A percentile compares a stretch with the other conserved stretches of the same genome.
These are phyloP conservation scores for Citrus sinensis DNA, from an alignment of 345 rosid genomes.

Conservation along the genomic window DNA sequence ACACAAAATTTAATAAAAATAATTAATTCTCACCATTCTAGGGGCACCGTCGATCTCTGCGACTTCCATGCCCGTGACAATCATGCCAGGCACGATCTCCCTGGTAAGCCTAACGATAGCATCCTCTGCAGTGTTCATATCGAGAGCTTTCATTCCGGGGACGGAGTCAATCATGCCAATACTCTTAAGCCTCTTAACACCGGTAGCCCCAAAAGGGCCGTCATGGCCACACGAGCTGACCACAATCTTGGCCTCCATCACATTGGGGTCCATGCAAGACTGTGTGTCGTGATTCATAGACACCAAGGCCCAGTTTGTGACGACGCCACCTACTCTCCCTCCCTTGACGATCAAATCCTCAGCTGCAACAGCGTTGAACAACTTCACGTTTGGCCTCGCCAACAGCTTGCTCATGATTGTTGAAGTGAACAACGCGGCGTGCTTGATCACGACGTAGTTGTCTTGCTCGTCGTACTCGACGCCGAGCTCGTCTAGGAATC, in stretches of 20 bases:
- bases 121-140: slow-evolving; percentile 40
- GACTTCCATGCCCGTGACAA: slow-evolving; percentile 40
- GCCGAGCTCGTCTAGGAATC: slow-evolving; percentile 25
- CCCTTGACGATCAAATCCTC: slow-evolving; percentile 42
- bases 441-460: slow-evolving; percentile 40
- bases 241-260: slow-evolving; percentile 44
- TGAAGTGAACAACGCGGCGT: slow-evolving; percentile 40
- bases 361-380: slow-evolving; percentile 38
- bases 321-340: slow-evolving; percentile 30
- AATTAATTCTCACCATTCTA: slow-evolving; percentile 7
- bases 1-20: background rate
- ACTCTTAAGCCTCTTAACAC: slow-evolving; percentile 40
- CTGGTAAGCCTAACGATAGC: slow-evolving; percentile 35
- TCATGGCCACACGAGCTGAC: slow-evolving; percentile 45
- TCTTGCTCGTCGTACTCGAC: slow-evolving; percentile 38
- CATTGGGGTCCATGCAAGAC: slow-evolving; percentile 43
- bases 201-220: slow-evolving; percentile 39
- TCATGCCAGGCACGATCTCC: slow-evolving; percentile 37
- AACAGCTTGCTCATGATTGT: slow-evolving; percentile 44
- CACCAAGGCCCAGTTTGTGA: slow-evolving; percentile 42
- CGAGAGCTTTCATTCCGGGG: slow-evolving; percentile 39
- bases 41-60: slow-evolving; percentile 45
- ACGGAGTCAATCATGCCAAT: slow-evolving; percentile 33
- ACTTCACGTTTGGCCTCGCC: slow-evolving; percentile 40
- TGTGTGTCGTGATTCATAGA: slow-evolving; percentile 41